A percentile compares a stretch with the other conserved stretches of the same genome.
These are phyloP conservation scores for Leccinum subgranulosum DNA, from an alignment of 768 basidiomycete genomes.

Conservation along the genomic window DNA sequence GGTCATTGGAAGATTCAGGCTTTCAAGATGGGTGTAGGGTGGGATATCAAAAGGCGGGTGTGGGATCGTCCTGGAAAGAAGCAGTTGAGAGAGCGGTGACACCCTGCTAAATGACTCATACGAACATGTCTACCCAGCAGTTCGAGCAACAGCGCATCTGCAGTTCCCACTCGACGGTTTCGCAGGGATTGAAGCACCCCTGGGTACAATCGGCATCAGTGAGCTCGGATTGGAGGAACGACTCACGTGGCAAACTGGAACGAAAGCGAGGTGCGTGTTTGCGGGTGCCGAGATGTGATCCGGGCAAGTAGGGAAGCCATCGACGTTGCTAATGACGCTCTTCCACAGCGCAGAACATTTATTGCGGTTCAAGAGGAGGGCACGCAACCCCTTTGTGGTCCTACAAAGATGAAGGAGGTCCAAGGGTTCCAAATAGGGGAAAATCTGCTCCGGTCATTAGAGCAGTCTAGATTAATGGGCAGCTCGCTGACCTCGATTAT, in stretches of 20 bases:
- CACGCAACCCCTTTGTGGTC: conserved; percentile 28
- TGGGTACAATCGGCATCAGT: background rate
- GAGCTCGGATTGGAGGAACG: background rate
- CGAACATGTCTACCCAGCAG: conserved; percentile 10
- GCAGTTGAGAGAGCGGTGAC: background rate
- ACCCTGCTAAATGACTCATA: background rate
- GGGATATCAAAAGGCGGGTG: no score
- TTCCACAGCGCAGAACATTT: conserved; percentile 26
- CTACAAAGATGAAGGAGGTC: conserved; percentile 33
- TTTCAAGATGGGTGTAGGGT: background rate
- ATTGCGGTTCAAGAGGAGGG: conserved; percentile 10
- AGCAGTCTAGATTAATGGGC: background rate
- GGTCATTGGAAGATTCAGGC: background rate
- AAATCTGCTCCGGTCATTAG: background rate
- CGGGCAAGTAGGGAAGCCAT: conserved; percentile 25
- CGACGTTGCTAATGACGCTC: conserved; percentile 17
- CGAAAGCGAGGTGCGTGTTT: conserved; percentile 30
- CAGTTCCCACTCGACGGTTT: conserved; percentile 9
- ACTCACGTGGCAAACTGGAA: conserved; percentile 30
- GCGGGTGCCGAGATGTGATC: conserved; percentile 20
- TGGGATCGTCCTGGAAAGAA: conserved; percentile 3
- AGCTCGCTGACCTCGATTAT: conserved; percentile 10
- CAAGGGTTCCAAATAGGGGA: conserved; percentile 22
- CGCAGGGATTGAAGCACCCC: conserved; percentile 4
- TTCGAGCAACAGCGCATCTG: conserved; percentile 8